Conservation (phyloP, 1,284 basidiomycete genomes). For the Leccinum cinnamomeum region DNA sequence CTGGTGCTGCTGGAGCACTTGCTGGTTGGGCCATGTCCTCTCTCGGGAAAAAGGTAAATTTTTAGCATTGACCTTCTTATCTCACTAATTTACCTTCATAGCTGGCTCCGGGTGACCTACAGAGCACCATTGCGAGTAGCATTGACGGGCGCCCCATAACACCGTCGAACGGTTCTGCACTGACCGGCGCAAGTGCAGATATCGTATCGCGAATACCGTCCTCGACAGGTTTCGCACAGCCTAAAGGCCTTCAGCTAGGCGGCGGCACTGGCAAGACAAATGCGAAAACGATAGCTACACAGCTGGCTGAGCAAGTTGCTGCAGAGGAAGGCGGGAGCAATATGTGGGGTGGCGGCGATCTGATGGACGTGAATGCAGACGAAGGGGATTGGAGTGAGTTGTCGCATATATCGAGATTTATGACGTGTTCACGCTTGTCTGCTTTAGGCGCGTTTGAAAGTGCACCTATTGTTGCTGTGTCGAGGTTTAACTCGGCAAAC, state of each 20-base stretch:
- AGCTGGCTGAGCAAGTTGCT: slow-evolving; percentile 59
- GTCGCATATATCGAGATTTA: background rate
- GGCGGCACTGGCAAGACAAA: slow-evolving; percentile 52
- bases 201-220: slow-evolving; percentile 15
- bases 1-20: slow-evolving; percentile 86
- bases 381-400: slow-evolving; percentile 87
- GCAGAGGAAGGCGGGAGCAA: slow-evolving; percentile 47
- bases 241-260: slow-evolving; percentile 73
- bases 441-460: slow-evolving; percentile 78
- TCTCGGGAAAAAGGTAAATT: slow-evolving; percentile 68
- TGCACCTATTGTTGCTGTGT: slow-evolving; percentile 44
- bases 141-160: slow-evolving; percentile 42
- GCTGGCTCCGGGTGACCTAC: slow-evolving; percentile 72
- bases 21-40: slow-evolving; percentile 95
- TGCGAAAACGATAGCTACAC: slow-evolving; percentile 43
- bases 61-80: background rate
- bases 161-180: slow-evolving; percentile 24
- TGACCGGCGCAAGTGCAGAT: slow-evolving; percentile 14
- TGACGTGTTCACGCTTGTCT: background rate
- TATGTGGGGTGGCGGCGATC: slow-evolving; percentile 72
- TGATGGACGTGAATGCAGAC: slow-evolving; percentile 91
- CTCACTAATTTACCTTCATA: slow-evolving; percentile 26
- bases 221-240: slow-evolving; percentile 21
- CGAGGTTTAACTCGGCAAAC: slow-evolving; percentile 27
- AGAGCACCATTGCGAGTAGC: slow-evolving; percentile 55